Percentiles rank a stretch among this genome's conserved stretches.
These are phyloP conservation scores for Mortierella claussenii DNA, from an alignment of 192 early-diverging fungal species.

Conservation along the genomic window DNA sequence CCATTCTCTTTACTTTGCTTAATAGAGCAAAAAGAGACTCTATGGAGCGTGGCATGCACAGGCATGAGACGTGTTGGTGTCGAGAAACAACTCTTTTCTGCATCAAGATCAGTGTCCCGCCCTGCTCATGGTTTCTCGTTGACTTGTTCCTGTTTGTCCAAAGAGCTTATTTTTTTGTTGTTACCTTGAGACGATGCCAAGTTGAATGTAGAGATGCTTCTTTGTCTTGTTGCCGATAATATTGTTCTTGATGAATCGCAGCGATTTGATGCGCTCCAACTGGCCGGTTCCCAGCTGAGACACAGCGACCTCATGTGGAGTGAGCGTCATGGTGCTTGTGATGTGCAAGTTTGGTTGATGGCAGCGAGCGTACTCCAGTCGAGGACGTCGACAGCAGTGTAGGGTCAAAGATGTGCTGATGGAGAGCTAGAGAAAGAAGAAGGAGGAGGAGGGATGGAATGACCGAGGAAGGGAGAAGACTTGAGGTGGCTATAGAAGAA, in stretches of 20 bases:
- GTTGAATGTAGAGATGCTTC: constrained; percentile 76
- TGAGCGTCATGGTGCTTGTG: constrained; percentile 56
- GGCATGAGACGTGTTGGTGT: no score
- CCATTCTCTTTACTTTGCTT: no score
- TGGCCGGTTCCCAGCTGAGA: constrained; percentile 58
- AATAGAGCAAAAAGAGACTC: no score
- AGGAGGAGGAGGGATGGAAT: not conserved
- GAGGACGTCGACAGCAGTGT: not conserved
- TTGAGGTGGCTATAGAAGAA: not conserved
- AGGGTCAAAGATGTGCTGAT: not conserved
- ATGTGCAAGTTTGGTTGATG: not conserved
- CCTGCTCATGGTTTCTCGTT: no score
- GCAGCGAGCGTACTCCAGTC: not conserved
- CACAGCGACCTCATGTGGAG: constrained; percentile 65
- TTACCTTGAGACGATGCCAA: constrained; percentile 71
- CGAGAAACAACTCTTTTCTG: no score
- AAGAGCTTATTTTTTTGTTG: not conserved
- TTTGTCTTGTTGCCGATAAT: constrained; percentile 86
- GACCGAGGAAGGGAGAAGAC: not conserved
- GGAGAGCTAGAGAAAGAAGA: not conserved
- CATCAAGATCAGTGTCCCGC: no score
- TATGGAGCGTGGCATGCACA: no score
- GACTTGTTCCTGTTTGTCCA: no score
- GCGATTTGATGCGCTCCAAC: constrained; percentile 58
- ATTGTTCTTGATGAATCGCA: constrained; percentile 84